Conservation (phyloP, 805 yeast species). For the Blastobotrys muscicola region DNA sequence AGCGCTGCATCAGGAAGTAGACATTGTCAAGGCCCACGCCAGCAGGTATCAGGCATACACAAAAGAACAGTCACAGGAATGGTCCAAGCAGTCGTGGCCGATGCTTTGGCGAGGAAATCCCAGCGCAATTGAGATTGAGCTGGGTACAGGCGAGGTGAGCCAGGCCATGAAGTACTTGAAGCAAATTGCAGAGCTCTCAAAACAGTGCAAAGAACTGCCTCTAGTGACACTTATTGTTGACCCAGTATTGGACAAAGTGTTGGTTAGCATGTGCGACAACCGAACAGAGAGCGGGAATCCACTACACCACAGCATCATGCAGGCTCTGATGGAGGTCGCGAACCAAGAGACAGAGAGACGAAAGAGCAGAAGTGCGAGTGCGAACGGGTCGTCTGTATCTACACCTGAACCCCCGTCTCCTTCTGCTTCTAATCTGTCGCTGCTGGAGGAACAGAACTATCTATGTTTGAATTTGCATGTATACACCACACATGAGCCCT, state of each 20-base stretch:
- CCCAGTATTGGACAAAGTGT: slow-evolving; percentile 35
- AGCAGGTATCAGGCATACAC: slow-evolving; percentile 62
- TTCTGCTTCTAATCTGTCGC: background rate
- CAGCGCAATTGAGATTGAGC: slow-evolving; percentile 34
- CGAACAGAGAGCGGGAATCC: slow-evolving; percentile 37
- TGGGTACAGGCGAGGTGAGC: slow-evolving; percentile 37
- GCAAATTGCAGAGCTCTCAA: slow-evolving; percentile 21
- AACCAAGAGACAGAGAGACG: slow-evolving; percentile 38
- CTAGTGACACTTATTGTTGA: slow-evolving; percentile 57
- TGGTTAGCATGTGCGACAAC: slow-evolving; percentile 34
- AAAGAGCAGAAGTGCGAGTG: background rate
- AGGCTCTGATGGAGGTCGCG: slow-evolving; percentile 59
- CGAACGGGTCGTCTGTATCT: too few relatives aligned
- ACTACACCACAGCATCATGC: slow-evolving; percentile 66
- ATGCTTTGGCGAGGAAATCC: slow-evolving; percentile 92
- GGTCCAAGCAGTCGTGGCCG: slow-evolving; percentile 74
- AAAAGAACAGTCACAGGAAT: slow-evolving; percentile 51
- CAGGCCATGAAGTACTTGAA: slow-evolving; percentile 31
- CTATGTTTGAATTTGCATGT: slow-evolving; percentile 71
- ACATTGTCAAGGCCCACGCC: slow-evolving; percentile 27
- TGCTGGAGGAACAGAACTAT: slow-evolving; percentile 33
- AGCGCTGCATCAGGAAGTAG: background rate
- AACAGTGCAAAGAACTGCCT: slow-evolving; percentile 29
- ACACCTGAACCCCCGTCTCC: background rate
- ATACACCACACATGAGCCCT: slow-evolving; percentile 90